phyloP scores from a whole-genome alignment of 495 filamentous ascomycete species.

The Penicillium steckii region DNA sequence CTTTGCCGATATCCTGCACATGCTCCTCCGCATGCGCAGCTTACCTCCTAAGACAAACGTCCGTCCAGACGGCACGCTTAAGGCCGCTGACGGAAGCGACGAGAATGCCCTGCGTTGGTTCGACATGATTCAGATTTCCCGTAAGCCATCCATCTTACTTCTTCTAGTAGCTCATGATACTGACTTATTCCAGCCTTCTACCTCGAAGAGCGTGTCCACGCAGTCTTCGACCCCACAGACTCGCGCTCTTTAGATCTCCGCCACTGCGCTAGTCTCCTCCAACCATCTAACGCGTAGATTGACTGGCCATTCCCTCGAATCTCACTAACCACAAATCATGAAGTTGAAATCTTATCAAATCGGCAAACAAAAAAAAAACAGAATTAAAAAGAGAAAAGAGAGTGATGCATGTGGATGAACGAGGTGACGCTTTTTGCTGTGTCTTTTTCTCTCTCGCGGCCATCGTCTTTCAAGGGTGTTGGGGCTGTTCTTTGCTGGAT shows the following conservation, averaged over 20 bases:
- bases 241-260: slow-evolving; percentile 66
- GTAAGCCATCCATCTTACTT: slow-evolving; percentile 44
- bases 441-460: not conserved
- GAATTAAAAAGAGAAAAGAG: not conserved
- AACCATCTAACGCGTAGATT: slow-evolving; percentile 28
- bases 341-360: not conserved
- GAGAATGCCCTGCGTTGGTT: slow-evolving; percentile 57
- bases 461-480: not conserved
- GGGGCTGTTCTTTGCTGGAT: not conserved
- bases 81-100: slow-evolving; percentile 52
- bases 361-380: not conserved
- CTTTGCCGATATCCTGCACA: slow-evolving; percentile 69
- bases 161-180: not conserved
- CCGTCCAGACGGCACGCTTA: slow-evolving; percentile 51
- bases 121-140: slow-evolving; percentile 56
- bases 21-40: slow-evolving; percentile 72
- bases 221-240: slow-evolving; percentile 60
- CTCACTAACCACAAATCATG: not conserved
- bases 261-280: slow-evolving; percentile 62
- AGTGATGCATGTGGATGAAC: no score
- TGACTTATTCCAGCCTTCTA: slow-evolving; percentile 28
- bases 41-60: slow-evolving; percentile 61
- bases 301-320: not conserved
- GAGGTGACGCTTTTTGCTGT: no score
- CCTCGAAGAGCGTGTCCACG: slow-evolving; percentile 45